Evolutionary conservation across 2,329 filamentous ascomycete species (phyloP).

Genomic region (Cylindrodendrum hubeiense): DNA sequence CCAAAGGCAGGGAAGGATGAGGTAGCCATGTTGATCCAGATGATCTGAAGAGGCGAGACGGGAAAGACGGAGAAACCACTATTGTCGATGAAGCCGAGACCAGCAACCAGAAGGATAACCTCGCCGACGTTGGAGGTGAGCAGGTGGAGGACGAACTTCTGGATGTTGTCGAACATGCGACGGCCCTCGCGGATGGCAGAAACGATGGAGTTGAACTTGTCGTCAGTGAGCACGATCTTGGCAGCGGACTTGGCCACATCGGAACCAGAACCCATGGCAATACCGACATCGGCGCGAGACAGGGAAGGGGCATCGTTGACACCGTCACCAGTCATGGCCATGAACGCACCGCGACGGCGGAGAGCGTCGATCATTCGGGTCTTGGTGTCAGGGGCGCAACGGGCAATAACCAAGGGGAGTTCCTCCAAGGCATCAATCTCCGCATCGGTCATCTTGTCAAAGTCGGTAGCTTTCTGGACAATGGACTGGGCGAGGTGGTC

Average conservation of each 20-base stretch:
- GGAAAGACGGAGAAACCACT: conserved; percentile 84
- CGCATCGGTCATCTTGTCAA: conserved; percentile 80
- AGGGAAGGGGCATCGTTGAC: conserved; percentile 89
- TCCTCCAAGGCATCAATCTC: conserved; percentile 82
- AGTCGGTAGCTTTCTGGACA: conserved; percentile 81
- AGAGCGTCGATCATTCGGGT: conserved; percentile 92
- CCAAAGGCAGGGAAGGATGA: conserved; percentile 91
- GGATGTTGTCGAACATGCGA: conserved; percentile 89
- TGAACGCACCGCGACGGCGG: conserved; percentile 80
- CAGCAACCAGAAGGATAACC: conserved; percentile 83
- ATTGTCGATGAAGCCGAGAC: conserved; percentile 83
- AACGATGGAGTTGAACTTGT: conserved; percentile 90
- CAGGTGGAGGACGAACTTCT: conserved; percentile 87
- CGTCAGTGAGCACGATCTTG: conserved; percentile 86
- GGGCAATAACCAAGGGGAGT: conserved; percentile 84
- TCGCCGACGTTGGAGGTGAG: conserved; percentile 87
- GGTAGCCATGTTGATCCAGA: conserved; percentile 96
- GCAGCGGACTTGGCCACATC: conserved; percentile 88
- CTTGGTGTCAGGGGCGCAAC: conserved; percentile 88
- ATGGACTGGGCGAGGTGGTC: conserved; percentile 74
- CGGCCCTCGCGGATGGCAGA: conserved; percentile 86
- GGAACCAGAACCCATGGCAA: conserved; percentile 90
- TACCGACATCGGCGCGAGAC: conserved; percentile 85
- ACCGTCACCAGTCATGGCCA: conserved; percentile 90
- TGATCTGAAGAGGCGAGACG: conserved; percentile 85